Evolutionary conservation across 345 rosid species (phyloP).

Genomic region (Gossypium ekmanianum): DNA sequence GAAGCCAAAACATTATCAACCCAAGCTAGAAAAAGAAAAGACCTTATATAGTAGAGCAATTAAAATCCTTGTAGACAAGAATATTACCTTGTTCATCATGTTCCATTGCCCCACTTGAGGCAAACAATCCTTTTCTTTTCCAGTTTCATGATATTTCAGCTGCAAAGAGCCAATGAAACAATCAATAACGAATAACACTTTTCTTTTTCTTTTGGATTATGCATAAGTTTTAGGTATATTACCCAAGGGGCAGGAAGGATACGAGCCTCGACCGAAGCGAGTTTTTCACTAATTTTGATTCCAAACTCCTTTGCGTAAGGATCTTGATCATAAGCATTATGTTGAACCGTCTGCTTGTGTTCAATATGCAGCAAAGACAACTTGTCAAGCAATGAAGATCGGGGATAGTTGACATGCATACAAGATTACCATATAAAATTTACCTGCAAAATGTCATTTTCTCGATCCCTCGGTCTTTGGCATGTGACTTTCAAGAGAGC

Average conservation of each 20-base stretch:
- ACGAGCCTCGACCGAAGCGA: slow-evolving; percentile 94
- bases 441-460: slow-evolving; percentile 80
- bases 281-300: slow-evolving; percentile 82
- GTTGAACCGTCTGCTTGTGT: slow-evolving; percentile 69
- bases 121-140: slow-evolving; percentile 95
- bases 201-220: not conserved
- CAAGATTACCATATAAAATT: not conserved
- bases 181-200: not conserved
- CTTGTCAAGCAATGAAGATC: not conserved
- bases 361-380: not conserved
- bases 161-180: slow-evolving; percentile 31
- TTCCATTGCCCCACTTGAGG: slow-evolving; percentile 99
- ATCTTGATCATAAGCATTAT: slow-evolving; percentile 86
- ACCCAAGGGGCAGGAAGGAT: slow-evolving; percentile 99
- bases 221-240: slow-evolving; percentile 17
- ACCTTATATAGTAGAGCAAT: not conserved
- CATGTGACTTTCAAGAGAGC: slow-evolving; percentile 91
- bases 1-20: slow-evolving; percentile 8
- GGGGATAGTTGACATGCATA: not conserved
- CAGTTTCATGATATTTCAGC: slow-evolving; percentile 98
- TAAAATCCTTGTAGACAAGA: not conserved
- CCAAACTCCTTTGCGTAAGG: slow-evolving; percentile 97
- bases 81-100: slow-evolving; percentile 94
- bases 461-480: slow-evolving; percentile 95
- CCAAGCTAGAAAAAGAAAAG: not conserved